Percentiles rank a stretch among this genome's conserved stretches.
Conservation (phyloP, 106 monocot species). For the Vanilla planifolia region DNA sequence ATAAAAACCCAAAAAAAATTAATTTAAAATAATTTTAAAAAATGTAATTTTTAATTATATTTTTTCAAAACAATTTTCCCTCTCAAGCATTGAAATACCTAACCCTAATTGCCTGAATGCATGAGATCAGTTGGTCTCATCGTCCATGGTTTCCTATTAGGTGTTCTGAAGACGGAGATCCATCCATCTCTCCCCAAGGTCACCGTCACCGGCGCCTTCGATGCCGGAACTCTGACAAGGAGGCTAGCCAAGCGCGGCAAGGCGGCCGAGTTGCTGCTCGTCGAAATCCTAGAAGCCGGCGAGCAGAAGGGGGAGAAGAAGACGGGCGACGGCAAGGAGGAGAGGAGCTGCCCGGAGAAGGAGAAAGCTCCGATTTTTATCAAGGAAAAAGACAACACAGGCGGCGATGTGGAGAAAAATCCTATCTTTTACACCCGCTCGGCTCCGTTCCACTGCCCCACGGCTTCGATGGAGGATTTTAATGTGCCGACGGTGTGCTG, state of each 20-base stretch:
- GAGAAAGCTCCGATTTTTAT: not conserved
- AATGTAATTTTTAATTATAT: no score
- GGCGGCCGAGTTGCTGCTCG: conserved; percentile 35
- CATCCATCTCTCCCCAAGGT: conserved; percentile 68
- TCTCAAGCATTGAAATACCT: no score
- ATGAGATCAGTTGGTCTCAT: not conserved
- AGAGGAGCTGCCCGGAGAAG: not conserved
- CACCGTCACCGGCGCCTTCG: conserved; percentile 59
- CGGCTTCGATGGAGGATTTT: not conserved
- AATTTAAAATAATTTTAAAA: no score
- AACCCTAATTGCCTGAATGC: not conserved
- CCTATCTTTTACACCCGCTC: not conserved
- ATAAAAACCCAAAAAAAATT: no score
- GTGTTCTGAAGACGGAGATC: conserved; percentile 76
- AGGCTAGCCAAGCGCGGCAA: conserved; percentile 62
- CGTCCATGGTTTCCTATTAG: conserved; percentile 13
- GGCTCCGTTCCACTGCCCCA: conserved; percentile 8
- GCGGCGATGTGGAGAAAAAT: not conserved
- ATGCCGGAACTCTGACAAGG: conserved; percentile 41
- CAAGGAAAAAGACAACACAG: not conserved
- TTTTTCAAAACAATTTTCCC: not conserved
- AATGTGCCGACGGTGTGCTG: not conserved
- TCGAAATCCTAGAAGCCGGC: not conserved
- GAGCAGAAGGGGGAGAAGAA: conserved; percentile 1
- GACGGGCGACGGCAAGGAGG: no score